Percentiles rank a stretch among this genome's conserved stretches.
Evolutionary conservation across 495 filamentous ascomycete species (phyloP).

Genomic region (Hypomontagnella submonticulosa): DNA sequence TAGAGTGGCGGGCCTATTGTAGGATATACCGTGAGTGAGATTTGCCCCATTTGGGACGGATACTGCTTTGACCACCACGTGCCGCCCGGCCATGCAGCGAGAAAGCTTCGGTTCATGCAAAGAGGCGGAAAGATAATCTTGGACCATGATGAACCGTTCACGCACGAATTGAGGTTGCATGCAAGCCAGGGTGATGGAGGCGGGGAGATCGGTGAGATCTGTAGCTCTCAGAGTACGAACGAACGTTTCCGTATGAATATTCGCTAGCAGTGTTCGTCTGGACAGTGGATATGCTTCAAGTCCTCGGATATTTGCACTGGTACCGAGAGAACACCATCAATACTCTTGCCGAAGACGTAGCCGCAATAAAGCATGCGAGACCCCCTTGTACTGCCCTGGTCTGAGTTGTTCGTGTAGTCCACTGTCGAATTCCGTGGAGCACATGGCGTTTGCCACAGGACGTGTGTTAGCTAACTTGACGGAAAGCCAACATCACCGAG

Average conservation of each 20-base stretch:
- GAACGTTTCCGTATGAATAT: conserved; percentile 6
- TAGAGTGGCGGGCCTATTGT: conserved; percentile 13
- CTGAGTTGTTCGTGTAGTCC: not conserved
- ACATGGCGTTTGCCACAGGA: not conserved
- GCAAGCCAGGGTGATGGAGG: conserved; percentile 14
- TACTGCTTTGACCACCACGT: conserved; percentile 31
- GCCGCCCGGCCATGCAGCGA: conserved; percentile 25
- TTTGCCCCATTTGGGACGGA: conserved; percentile 11
- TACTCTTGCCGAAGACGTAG: conserved; percentile 6
- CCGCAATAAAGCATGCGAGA: conserved; percentile 1
- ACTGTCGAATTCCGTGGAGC: conserved; percentile 4
- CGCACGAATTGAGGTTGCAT: conserved; percentile 19
- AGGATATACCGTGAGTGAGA: conserved; percentile 22
- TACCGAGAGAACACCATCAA: not conserved
- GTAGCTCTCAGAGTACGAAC: conserved; percentile 6
- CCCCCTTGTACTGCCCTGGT: not conserved
- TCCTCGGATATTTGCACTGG: not conserved
- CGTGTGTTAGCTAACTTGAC: not conserved
- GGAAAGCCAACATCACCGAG: not conserved
- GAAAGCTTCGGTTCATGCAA: conserved; percentile 29
- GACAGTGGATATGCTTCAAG: not conserved
- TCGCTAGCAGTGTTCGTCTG: not conserved
- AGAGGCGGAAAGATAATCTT: conserved; percentile 10
- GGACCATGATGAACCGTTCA: conserved; percentile 13
- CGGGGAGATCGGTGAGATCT: conserved; percentile 7